Percentiles rank a stretch among this genome's conserved stretches.
These are phyloP conservation scores for Hygrocybe punicea DNA, from an alignment of 768 basidiomycete species.

Conservation along the genomic window DNA sequence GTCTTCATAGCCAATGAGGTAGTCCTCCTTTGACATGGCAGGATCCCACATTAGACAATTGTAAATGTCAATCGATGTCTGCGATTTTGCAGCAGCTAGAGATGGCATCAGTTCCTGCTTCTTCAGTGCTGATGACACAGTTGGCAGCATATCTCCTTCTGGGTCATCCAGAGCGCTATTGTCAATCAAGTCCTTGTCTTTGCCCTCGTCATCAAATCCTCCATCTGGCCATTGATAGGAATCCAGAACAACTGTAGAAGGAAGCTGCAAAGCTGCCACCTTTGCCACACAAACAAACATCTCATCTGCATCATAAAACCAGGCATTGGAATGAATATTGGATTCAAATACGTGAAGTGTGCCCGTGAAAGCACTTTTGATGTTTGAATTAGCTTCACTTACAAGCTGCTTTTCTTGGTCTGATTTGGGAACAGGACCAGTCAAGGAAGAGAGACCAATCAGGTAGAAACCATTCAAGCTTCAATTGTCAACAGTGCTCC, in stretches of 20 bases:
- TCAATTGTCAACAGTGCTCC: neutral
- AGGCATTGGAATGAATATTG: neutral
- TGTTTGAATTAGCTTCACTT: neutral
- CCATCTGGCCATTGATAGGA: constrained; percentile 3
- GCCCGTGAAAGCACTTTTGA: neutral
- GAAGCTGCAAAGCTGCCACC: neutral
- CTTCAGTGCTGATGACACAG: too few species aligned
- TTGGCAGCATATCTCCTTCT: neutral
- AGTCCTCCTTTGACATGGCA: constrained; percentile 1
- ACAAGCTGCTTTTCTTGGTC: neutral
- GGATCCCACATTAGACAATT: constrained; percentile 8
- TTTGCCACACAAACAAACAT: constrained; percentile 2
- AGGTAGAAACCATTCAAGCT: constrained; percentile 6
- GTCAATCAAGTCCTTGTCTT: neutral
- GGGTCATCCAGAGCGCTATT: neutral
- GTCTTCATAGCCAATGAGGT: constrained; percentile 7
- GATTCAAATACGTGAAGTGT: constrained; percentile 1
- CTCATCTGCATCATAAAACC: neutral
- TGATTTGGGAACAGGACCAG: neutral
- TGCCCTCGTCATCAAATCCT: constrained; percentile 3
- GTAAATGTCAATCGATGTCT: constrained; percentile 3
- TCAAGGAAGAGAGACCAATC: neutral
- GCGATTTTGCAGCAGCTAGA: neutral
- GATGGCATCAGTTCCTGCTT: too few species aligned
- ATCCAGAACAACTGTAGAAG: constrained; percentile 3